phyloP scores from a whole-genome alignment of 768 basidiomycete species.

The Hypsizygus marmoreus region DNA sequence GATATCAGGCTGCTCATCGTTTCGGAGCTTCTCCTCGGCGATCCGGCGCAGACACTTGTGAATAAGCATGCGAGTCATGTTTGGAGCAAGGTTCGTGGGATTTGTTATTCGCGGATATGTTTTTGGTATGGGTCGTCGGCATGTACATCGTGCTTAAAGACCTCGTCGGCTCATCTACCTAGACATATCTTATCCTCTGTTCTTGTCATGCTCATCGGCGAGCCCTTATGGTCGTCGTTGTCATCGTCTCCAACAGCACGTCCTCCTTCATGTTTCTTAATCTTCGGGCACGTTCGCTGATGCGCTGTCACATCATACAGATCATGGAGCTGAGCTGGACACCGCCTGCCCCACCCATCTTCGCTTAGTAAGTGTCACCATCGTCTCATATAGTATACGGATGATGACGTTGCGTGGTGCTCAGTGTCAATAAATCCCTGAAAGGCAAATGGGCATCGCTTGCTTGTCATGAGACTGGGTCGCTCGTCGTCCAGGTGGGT shows the following conservation, averaged over 20 bases:
- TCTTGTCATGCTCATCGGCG: too few species aligned
- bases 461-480: slow-evolving; percentile 90
- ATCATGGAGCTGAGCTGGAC: slow-evolving; percentile 93
- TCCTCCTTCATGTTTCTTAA: too few species aligned
- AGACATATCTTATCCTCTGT: too few species aligned
- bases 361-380: slow-evolving; percentile 64
- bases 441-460: slow-evolving; percentile 89
- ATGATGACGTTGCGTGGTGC: slow-evolving; percentile 5
- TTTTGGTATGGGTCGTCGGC: neutral
- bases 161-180: too few species aligned
- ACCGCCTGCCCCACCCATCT: slow-evolving; percentile 84
- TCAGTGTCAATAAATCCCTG: slow-evolving; percentile 82
- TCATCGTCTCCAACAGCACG: too few species aligned
- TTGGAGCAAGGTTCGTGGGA: slow-evolving; percentile 74
- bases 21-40: slow-evolving; percentile 79
- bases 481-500: slow-evolving; percentile 80
- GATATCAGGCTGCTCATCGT: slow-evolving; percentile 83
- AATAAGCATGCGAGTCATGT: slow-evolving; percentile 93
- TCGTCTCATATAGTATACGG: slow-evolving; percentile 3
- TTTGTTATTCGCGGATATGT: neutral
- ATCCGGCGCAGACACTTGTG: slow-evolving; percentile 83
- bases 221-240: too few species aligned
- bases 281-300: too few species aligned
- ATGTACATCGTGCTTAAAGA: too few species aligned
- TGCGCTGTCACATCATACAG: slow-evolving; percentile 30